Evolutionary conservation across 2,329 filamentous ascomycete genomes (phyloP).

Genomic region (Aspergillus cejpii): DNA sequence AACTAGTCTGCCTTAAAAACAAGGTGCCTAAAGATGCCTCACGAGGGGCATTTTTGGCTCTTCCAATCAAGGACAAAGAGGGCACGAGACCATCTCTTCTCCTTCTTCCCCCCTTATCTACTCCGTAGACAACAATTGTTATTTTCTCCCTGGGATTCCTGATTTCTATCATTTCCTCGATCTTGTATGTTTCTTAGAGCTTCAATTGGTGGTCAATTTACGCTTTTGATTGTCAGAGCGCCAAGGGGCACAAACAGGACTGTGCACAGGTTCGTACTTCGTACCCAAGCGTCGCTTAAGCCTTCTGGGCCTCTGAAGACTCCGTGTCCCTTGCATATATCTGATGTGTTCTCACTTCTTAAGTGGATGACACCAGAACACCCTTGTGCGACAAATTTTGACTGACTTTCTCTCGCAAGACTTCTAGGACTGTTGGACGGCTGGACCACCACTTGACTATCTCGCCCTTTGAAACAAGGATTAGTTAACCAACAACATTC

Average conservation of each 20-base stretch:
- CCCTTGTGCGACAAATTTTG: background rate
- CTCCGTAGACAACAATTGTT: too few species aligned
- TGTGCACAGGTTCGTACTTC: background rate
- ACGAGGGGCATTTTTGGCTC: background rate
- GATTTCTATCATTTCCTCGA: background rate
- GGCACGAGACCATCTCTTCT: conserved; percentile 31
- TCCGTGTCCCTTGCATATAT: background rate
- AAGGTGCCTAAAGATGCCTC: background rate
- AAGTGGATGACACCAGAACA: background rate
- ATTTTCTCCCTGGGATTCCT: too few species aligned
- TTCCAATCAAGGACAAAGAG: conserved; percentile 24
- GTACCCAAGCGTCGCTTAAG: background rate
- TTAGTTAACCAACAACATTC: background rate
- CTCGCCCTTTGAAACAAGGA: background rate
- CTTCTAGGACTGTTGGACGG: background rate
- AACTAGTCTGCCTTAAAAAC: background rate
- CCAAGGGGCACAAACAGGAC: background rate
- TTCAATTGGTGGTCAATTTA: conserved; percentile 17
- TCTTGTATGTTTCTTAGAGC: conserved; percentile 1
- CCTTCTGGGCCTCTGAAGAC: background rate
- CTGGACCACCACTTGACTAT: background rate
- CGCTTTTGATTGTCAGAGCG: conserved; percentile 3
- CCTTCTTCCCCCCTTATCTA: conserved; percentile 8
- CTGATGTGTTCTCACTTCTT: background rate
- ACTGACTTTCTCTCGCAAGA: background rate